These are phyloP conservation scores for Haplosporangium gracile DNA, from an alignment of 192 early-diverging fungal species.

Conservation along the genomic window DNA sequence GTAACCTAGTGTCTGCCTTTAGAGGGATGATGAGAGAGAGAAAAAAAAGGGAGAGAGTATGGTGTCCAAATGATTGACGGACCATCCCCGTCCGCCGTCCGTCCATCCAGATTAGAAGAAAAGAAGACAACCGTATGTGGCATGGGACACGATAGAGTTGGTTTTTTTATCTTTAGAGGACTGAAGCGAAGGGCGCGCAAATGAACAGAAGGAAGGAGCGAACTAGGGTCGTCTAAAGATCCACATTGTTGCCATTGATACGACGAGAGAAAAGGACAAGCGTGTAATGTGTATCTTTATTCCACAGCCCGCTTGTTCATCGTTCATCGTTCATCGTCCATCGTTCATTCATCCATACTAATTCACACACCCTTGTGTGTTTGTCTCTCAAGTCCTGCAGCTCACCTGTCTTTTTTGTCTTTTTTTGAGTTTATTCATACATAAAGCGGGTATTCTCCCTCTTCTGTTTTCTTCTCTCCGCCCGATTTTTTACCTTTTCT, in stretches of 20 bases:
- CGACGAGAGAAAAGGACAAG: too few species aligned
- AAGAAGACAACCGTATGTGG: neutral
- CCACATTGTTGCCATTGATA: too few species aligned
- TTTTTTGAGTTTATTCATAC: neutral
- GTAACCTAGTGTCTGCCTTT: neutral
- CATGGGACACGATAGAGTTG: neutral
- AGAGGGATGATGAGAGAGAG: neutral
- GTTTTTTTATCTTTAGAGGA: neutral
- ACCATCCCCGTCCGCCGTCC: neutral
- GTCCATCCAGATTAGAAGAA: neutral
- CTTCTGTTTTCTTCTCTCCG: neutral
- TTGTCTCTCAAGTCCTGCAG: neutral
- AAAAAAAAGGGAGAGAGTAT: neutral
- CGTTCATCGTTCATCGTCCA: too few species aligned
- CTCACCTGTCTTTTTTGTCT: neutral
- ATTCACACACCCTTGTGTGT: too few species aligned
- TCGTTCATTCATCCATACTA: too few species aligned
- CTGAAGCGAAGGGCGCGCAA: neutral
- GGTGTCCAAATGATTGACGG: neutral
- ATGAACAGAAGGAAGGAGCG: too few species aligned
- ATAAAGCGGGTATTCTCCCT: neutral
- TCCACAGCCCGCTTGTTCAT: too few species aligned
- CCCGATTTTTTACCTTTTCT: neutral
- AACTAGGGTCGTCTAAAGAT: too few species aligned
- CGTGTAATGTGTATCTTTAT: too few species aligned